Evolutionary conservation across 768 basidiomycete genomes (phyloP), one percentile per base, ranked within the genome.

Genomic region (Phanerodontia chrysosporium): DNA sequence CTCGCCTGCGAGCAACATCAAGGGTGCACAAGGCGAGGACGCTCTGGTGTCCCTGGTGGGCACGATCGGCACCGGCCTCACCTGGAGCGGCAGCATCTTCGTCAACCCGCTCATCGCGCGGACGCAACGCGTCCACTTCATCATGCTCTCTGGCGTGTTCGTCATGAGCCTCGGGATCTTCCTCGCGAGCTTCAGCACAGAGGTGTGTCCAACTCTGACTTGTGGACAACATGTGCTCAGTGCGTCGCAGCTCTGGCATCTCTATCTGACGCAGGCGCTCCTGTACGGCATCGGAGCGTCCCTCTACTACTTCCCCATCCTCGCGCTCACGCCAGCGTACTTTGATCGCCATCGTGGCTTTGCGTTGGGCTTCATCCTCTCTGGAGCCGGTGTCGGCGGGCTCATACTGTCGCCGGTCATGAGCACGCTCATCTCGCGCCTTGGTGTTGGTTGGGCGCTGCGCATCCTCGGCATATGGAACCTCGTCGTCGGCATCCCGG

Each of bases 21-120:
- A 57, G 1, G 75, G 72, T 39, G 75, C 72, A 8, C 60, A 65
- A 52, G 74, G 69, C 0, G 73, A 74, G 45, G 77, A 79, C 55
- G 75, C 78, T 5, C 58, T 77, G 6, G 73, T 77, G 1, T 73
- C 78, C 0, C 67, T 78, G 3, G 72, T 78, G 1, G 78, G 78
- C 0, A 77, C 76, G 2, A 73, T 79, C 21, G 78, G 76, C 1
- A 72, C 74, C 28, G 76, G 78, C 1, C 66, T 80, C 25, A 78
- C 77, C 0, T 80, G 78, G 78, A 76, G 77, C 58, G 78, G 78
- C 21, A 71, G 76, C 51, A 74, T 80, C 52, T 75, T 76, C 57
- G 77, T 78, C 32, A 76, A 75, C 44, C 72, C 75, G 3, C 62
- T 78, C 48, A 72, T 78, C 16, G 68, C 74, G 9, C 67, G 71